Percentiles rank a stretch among this genome's conserved stretches.
These are phyloP conservation scores for Babesia caballi DNA, from an alignment of 169 alveolate species.

Conservation along the genomic window DNA sequence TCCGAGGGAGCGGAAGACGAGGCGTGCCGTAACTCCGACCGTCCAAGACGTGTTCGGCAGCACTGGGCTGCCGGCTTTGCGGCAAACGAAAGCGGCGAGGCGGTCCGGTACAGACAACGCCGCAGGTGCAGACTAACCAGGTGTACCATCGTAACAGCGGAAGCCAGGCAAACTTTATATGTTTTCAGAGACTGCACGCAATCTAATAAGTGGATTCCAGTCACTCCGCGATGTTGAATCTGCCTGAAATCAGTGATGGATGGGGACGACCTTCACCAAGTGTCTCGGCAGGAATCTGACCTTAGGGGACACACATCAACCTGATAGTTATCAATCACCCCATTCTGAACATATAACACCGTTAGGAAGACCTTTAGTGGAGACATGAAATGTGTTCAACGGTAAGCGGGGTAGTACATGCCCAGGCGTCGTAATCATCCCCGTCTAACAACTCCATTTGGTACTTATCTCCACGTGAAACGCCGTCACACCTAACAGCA, in stretches of 20 bases:
- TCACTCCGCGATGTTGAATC: background rate
- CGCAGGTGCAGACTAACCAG: background rate
- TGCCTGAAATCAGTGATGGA: background rate
- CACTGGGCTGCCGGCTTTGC: background rate
- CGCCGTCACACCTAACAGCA: too few species aligned
- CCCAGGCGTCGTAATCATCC: too few species aligned
- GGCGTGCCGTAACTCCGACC: background rate
- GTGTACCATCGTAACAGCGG: conserved; percentile 9
- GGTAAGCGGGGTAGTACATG: too few species aligned
- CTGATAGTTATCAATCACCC: too few species aligned
- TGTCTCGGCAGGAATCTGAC: too few species aligned
- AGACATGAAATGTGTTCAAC: too few species aligned
- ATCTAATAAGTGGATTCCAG: background rate
- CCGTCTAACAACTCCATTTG: too few species aligned
- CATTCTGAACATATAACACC: too few species aligned
- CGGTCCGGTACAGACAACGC: conserved; percentile 9
- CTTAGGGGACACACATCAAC: background rate
- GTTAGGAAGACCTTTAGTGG: too few species aligned
- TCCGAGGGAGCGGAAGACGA: background rate
- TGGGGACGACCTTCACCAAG: background rate
- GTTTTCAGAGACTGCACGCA: too few species aligned
- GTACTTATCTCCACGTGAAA: too few species aligned
- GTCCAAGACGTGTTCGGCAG: background rate
- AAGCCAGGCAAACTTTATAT: too few species aligned
- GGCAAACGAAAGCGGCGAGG: background rate